Base-by-base conservation (phyloP, 805 yeast genomes). In the Candida incommunis region DNA sequence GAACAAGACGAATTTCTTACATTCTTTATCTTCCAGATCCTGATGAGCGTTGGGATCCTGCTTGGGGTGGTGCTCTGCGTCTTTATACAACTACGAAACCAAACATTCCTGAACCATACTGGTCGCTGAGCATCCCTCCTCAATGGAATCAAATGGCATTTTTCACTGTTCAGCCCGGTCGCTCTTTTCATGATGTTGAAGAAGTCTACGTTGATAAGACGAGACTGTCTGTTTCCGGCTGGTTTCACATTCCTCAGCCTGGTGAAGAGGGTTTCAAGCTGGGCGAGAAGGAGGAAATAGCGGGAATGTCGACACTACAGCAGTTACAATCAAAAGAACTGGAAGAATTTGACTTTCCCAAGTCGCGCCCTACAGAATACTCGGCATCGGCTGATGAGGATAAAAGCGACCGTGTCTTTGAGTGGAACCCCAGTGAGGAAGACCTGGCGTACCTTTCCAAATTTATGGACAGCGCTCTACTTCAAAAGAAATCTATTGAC, bases 191-290 rank as follows among this genome's bases (percentile, higher is more conserved):
- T 61, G 98, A 94, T 55, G 99, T 92, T 11, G 97, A 94, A 64
- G 98, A 92, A 61, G 98, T 94, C 1, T 74, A 80, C 49, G 95
- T 80, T 1, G 95, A 88, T 57, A 84, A 81, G 58, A 94, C 87
- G 50, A 72, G 99, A 57, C 67, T 92, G 27, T 84, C 95, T 0
- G 85, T 92, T 48, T 96, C 92, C 57, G 99, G 99, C 1, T 94
- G 99, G 99, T 94, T 90, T 59, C 99, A 92, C 62, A 84, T 88
- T 44, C 99, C 99, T 2, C 97, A 92, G 60, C 67, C 66, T 9
- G 96, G 95, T 7, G 99, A 92, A 63, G 78, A 74, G 26, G 97
- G 96, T 0, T 90, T 62, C 56, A 72, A 78, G 18, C 76, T 75
- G 29, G 94, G 94, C 3, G 95, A 86, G 58, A 87, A 85, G 60